These are phyloP conservation scores for Chenopodium quinoa DNA, from an alignment of 148 eudicot species.

Conservation along the genomic window DNA sequence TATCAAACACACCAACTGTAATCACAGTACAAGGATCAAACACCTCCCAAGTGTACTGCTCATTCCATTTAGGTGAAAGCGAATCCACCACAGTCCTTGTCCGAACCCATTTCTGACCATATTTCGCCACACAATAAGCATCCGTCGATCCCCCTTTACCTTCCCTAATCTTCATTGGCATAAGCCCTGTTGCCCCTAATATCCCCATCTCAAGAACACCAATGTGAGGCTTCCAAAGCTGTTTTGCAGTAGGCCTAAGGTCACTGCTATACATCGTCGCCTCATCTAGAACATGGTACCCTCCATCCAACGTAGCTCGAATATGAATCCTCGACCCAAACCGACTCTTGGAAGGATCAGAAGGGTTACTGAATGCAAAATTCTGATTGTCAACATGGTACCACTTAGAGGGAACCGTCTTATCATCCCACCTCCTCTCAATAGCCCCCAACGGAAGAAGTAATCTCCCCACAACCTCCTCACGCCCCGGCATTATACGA, in stretches of 20 bases:
- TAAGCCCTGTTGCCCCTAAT: slow-evolving; percentile 66
- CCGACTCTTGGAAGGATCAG: slow-evolving; percentile 46
- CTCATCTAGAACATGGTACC: slow-evolving; percentile 91
- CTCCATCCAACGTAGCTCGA: slow-evolving; percentile 75
- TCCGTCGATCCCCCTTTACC: slow-evolving; percentile 72
- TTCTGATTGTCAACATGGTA: slow-evolving; percentile 57
- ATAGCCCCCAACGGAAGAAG: slow-evolving; percentile 47
- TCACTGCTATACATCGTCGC: slow-evolving; percentile 87
- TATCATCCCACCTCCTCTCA: slow-evolving; percentile 68
- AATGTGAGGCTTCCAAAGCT: slow-evolving; percentile 83
- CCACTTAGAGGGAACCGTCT: slow-evolving; percentile 68
- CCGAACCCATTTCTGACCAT: slow-evolving; percentile 92
- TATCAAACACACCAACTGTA: slow-evolving; percentile 84
- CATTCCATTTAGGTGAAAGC: slow-evolving; percentile 84
- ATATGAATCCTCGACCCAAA: slow-evolving; percentile 75
- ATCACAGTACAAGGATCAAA: slow-evolving; percentile 96
- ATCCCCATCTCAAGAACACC: slow-evolving; percentile 95
- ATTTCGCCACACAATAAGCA: slow-evolving; percentile 90
- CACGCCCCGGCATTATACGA: slow-evolving; percentile 58
- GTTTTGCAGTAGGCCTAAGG: slow-evolving; percentile 84
- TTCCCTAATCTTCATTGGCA: slow-evolving; percentile 85
- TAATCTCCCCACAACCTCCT: slow-evolving; percentile 72
- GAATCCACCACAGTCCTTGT: slow-evolving; percentile 81
- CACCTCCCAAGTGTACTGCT: slow-evolving; percentile 99
- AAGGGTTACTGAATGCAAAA: slow-evolving; percentile 23